phyloP scores from a whole-genome alignment of 495 filamentous ascomycete genomes.

The Chaetomium tenue region DNA sequence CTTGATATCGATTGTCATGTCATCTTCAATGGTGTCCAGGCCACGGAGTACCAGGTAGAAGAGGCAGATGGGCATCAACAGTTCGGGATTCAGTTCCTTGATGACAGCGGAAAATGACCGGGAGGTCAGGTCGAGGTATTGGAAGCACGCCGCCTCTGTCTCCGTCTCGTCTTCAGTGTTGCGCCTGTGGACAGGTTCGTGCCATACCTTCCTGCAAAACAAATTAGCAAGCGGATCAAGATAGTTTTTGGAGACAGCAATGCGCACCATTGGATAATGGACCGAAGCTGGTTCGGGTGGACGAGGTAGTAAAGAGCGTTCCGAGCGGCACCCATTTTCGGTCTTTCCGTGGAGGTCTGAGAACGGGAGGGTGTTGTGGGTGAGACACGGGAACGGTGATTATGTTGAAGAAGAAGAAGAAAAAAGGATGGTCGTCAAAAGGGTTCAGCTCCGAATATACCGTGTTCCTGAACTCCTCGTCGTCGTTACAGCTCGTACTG shows the following conservation, averaged over 20 bases:
- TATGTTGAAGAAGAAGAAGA: background rate
- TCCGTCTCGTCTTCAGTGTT: slow-evolving; percentile 69
- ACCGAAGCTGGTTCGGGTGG: slow-evolving; percentile 75
- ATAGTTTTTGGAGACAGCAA: background rate
- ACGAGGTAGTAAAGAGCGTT: slow-evolving; percentile 71
- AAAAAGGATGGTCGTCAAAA: background rate
- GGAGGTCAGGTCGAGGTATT: slow-evolving; percentile 82
- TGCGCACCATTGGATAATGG: slow-evolving; percentile 86
- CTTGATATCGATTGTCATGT: slow-evolving; percentile 81
- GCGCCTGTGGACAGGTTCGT: slow-evolving; percentile 85
- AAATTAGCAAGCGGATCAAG: slow-evolving; percentile 13
- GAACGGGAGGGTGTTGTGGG: slow-evolving; percentile 11
- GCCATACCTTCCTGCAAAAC: slow-evolving; percentile 82
- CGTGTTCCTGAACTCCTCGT: background rate
- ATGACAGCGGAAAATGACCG: slow-evolving; percentile 93
- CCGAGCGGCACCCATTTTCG: slow-evolving; percentile 45
- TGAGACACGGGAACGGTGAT: slow-evolving; percentile 15
- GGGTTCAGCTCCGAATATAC: background rate
- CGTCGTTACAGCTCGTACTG: background rate
- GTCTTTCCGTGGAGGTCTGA: background rate
- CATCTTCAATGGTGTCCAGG: slow-evolving; percentile 96
- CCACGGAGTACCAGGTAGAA: slow-evolving; percentile 92
- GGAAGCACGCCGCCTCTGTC: slow-evolving; percentile 76
- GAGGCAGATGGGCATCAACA: slow-evolving; percentile 83
- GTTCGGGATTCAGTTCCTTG: slow-evolving; percentile 88